Base-by-base conservation (phyloP, 306 rosid genomes). In the Rosa persica region DNA sequence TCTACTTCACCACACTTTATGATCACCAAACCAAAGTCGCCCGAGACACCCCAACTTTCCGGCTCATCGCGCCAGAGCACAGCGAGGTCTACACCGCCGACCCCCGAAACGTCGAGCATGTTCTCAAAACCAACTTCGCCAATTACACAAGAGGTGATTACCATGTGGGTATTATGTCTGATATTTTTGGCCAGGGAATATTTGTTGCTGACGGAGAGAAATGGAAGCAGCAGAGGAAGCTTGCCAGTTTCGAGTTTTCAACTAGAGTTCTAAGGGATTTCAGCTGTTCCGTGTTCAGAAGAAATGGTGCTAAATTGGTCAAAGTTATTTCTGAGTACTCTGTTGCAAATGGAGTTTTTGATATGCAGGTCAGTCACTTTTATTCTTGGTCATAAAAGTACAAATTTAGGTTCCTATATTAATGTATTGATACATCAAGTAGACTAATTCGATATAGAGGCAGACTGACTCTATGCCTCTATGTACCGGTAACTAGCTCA, bases 201-300 rank as follows among this genome's bases (percentile, higher is more conserved):
- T 93, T 93, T 57, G 69, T 19, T 0, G 93, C 87, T 57, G 94
- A 93, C 74, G 94, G 94, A 10, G 90, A 86, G 1, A 85, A 77
- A 81, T 93, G 98, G 98, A 85, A 74, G 79, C 88, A 87, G 65
- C 98, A 93, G 72, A 86, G 94, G 79, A 93, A 89, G 85, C 85
- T 91, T 71, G 91, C 88, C 0, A 89, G 93, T 69, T 80, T 74
- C 78, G 98, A 89, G 81, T 93, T 93, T 42, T 88, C 98, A 0
- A 87, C 94, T 0, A 86, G 94, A 74, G 88, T 91, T 72, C 90
- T 91, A 48, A 83, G 94, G 68, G 94, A 93, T 39, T 91, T 84
- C 30, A 91, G 92, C 39, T 88, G 88, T 25, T 69, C 83, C 12
- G 87, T 87, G 48, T 91, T 89, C 38, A 82, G 93, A 76, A 81